Base-by-base conservation (phyloP, 164 flowering plant species). In the Tetracentron sinense region DNA sequence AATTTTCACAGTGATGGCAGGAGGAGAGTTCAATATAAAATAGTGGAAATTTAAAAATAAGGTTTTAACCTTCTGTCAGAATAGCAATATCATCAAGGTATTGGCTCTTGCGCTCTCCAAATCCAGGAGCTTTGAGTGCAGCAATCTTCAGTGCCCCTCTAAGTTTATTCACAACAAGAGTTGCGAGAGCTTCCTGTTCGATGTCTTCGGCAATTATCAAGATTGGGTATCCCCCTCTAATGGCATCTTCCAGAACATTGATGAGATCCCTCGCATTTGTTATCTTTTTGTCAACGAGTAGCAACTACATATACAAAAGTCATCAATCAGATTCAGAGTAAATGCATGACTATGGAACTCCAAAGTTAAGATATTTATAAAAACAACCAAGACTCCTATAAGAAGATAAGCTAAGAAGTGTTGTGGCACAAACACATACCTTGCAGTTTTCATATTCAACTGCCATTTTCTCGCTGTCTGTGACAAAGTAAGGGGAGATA, bases 101-200 rank as follows among this genome's bases (percentile, higher is more conserved):
- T 56, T 92, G 96, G 76, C 91, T 87, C 75, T 92, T 92, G 60
- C 99, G 87, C 67, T 92, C 97, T 49, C 99, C 99, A 79, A 95
- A 95, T 11, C 99, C 99, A 60, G 99, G 99, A 68, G 99, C 99
- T 71, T 90, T 95, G 2, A 95, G 84, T 42, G 99, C 99, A 55
- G 99, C 97, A 72, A 95, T 86, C 69, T 95, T 95, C 67, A 95
- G 27, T 3, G 96, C 69, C 6, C 99, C 99, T 66, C 99, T 83
- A 6, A 95, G 87, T 75, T 83, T 92, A 75, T 95, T 95, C 50
- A 95, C 99, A 26, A 95, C 99, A 72, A 95, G 97, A 33, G 99
- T 92, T 47, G 97, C 99, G 17, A 95, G 72, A 49, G 99, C 99
- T 72, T 95, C 99, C 44, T 92, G 97, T 65, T 95, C 99, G 63